These are phyloP conservation scores for Neurospora hispaniola DNA, from an alignment of 495 filamentous ascomycete genomes.

Conservation along the genomic window DNA sequence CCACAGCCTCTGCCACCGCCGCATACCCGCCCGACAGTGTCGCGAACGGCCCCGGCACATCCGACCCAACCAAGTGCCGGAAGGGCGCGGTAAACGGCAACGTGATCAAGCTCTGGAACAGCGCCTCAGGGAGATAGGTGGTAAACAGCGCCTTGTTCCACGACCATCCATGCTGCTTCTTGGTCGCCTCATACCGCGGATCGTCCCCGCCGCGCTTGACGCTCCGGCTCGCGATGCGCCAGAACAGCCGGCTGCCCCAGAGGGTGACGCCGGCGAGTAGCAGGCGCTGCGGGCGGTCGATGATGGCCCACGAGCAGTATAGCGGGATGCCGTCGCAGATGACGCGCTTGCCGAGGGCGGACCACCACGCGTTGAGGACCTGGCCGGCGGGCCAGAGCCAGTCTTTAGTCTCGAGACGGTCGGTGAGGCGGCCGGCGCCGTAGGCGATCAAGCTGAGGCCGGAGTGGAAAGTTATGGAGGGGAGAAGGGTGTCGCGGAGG, in stretches of 20 bases:
- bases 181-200: constrained; percentile 39
- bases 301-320: constrained; percentile 26
- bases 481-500: constrained; percentile 40
- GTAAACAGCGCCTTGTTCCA: constrained; percentile 43
- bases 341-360: constrained; percentile 38
- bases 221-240: constrained; percentile 35
- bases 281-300: constrained; percentile 41
- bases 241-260: constrained; percentile 46
- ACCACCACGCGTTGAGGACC: constrained; percentile 49
- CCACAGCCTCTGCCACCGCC: constrained; percentile 28
- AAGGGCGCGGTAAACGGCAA: constrained; percentile 47
- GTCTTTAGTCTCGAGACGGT: constrained; percentile 47
- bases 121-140: constrained; percentile 41
- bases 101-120: constrained; percentile 41
- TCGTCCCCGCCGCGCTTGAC: constrained; percentile 38
- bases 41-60: not conserved
- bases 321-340: constrained; percentile 28
- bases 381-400: constrained; percentile 45
- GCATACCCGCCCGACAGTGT: constrained; percentile 5
- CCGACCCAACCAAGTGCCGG: constrained; percentile 18
- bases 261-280: constrained; percentile 41
- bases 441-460: constrained; percentile 38
- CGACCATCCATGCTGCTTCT: constrained; percentile 34
- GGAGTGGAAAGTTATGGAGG: constrained; percentile 37
- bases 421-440: constrained; percentile 31